Base-by-base conservation (phyloP, 352 stramenopile species). In the Globisporangium heterothallicum region DNA sequence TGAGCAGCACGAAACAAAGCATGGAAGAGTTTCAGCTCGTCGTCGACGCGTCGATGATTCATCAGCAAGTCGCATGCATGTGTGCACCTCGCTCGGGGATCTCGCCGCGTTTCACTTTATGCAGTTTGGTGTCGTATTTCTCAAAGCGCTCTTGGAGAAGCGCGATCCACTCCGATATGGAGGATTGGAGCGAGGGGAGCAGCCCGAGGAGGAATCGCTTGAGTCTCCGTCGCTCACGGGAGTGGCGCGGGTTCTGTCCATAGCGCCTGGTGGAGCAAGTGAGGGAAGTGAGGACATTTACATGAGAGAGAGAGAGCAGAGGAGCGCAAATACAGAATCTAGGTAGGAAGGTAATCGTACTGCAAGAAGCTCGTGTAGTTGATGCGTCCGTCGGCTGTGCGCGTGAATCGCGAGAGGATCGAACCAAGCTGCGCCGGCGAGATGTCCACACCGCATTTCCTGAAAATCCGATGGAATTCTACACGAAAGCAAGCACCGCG, bases 351-450 rank as follows among this genome's bases (percentile, higher is more conserved):
- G 52, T 45, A 22, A 19, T 34, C 41, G 19, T 61, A 86, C 76
- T 76, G 67, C n/a, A 87, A 63, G 49, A 87, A 85, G 8, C 49
- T 52, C 1, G 53, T 29, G 35, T 83, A 84, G 49, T 52, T 66
- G 47, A 87, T 64, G 24, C 53, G 47, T 8, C 64, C 56, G 19
- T 68, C 62, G 2, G 36, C 40, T 3, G 63, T 60, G 14, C 72
- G 63, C 16, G 72, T 51, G 42, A 88, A 84, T 25, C 71, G 67
- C 5, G 74, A 76, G 0, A 87, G 59, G 13, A 87, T 79, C 25
- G 61, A 70, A 13, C 46, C 63, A 0, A 84, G 49, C 16, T 78
- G 50, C 0, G 62, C 38, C 1, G 38, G 18, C 0, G 63, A 47
- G n/a, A 85, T 55, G 1, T 58, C 42, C 0, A 83, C 36, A 5